Percentiles rank a stretch among this genome's conserved stretches.
Evolutionary conservation across 352 stramenopile species (phyloP).

Genomic region (Phytophthora tentaculata): DNA sequence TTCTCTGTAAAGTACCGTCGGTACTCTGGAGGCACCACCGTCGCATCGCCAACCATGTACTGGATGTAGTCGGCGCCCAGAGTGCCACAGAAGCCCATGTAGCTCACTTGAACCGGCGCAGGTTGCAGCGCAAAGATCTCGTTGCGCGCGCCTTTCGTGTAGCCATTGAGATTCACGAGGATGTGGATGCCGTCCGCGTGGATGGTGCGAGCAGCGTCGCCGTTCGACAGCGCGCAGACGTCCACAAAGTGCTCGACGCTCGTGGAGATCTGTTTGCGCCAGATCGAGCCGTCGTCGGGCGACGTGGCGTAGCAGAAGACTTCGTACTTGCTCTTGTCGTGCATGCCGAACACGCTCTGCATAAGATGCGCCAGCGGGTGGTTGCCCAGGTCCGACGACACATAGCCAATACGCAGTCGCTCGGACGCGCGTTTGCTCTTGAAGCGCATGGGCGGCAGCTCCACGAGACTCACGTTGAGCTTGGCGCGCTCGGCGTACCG

Average conservation of each 20-base stretch:
- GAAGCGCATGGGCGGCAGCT: conserved; percentile 76
- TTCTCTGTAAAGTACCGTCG: conserved; percentile 89
- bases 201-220: conserved; percentile 84
- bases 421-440: conserved; percentile 70
- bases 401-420: conserved; percentile 87
- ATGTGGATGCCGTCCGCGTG: conserved; percentile 89
- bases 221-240: conserved; percentile 68
- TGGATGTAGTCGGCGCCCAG: conserved; percentile 93
- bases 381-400: conserved; percentile 92
- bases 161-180: conserved; percentile 94
- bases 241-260: conserved; percentile 92
- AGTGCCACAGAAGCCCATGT: conserved; percentile 92
- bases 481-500: conserved; percentile 86
- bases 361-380: conserved; percentile 93
- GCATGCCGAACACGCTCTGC: conserved; percentile 91
- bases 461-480: conserved; percentile 88
- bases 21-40: conserved; percentile 71
- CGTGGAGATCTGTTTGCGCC: conserved; percentile 79
- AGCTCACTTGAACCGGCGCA: conserved; percentile 89
- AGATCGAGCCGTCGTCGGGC: conserved; percentile 79
- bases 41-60: conserved; percentile 92
- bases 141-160: conserved; percentile 92
- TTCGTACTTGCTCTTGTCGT: conserved; percentile 88
- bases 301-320: conserved; percentile 92
- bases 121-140: conserved; percentile 94